phyloP scores from a whole-genome alignment of 1,284 basidiomycete genomes.

The Irpex lacteus region DNA sequence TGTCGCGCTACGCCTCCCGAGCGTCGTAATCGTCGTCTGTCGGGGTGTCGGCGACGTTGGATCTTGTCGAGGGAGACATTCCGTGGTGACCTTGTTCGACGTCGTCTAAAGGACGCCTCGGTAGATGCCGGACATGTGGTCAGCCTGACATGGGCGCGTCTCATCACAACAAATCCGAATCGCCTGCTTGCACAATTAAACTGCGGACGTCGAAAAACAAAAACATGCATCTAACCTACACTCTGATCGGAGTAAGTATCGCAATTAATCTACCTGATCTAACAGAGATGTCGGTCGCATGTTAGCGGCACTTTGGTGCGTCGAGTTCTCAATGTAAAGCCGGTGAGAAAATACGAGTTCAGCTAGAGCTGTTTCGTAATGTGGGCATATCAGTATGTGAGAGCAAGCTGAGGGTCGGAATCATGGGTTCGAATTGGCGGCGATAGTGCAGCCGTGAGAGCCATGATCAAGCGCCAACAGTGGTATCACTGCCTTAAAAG shows the following conservation, averaged over 20 bases:
- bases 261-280: neutral
- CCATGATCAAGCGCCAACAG: too few species aligned
- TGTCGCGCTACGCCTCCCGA: conserved; percentile 13
- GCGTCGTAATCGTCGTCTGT: neutral
- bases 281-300: too few species aligned
- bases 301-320: neutral
- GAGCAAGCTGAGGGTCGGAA: too few species aligned
- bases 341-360: too few species aligned
- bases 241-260: neutral
- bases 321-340: too few species aligned
- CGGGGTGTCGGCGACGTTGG: neutral
- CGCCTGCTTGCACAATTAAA: neutral
- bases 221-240: neutral
- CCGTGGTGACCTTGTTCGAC: conserved; percentile 1
- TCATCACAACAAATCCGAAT: neutral
- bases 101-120: neutral
- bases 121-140: neutral
- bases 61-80: neutral
- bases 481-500: neutral
- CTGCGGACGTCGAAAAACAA: neutral
- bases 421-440: too few species aligned
- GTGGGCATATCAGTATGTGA: too few species aligned
- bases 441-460: too few species aligned
- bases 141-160: neutral
- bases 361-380: too few species aligned